phyloP scores from a whole-genome alignment of 2,329 filamentous ascomycete species.

The Alternaria sp. region DNA sequence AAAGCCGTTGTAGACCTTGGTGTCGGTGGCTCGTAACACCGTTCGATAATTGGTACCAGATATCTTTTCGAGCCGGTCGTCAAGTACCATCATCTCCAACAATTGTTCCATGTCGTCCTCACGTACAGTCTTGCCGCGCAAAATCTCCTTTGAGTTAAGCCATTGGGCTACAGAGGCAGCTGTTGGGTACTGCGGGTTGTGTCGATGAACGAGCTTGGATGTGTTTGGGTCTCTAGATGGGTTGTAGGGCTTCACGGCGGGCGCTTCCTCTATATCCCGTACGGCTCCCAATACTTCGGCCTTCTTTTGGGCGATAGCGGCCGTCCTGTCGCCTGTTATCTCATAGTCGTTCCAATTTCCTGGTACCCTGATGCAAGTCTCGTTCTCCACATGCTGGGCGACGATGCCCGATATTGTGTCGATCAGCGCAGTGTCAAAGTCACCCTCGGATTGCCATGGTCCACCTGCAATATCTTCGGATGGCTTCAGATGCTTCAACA shows the following conservation, averaged over 20 bases:
- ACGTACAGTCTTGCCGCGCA: conserved; percentile 69
- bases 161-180: conserved; percentile 78
- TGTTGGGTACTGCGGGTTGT: conserved; percentile 82
- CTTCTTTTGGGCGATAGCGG: conserved; percentile 47
- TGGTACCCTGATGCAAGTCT: conserved; percentile 71
- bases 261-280: conserved; percentile 46
- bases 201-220: conserved; percentile 59
- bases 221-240: conserved; percentile 33
- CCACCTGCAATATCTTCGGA: conserved; percentile 92
- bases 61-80: conserved; percentile 78
- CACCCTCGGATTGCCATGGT: conserved; percentile 91
- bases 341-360: conserved; percentile 53
- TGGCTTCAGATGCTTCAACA: conserved; percentile 83
- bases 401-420: conserved; percentile 76
- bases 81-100: conserved; percentile 86
- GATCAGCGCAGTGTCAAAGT: conserved; percentile 89
- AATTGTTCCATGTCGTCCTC: conserved; percentile 84
- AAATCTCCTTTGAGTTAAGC: conserved; percentile 73
- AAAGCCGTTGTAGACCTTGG: conserved; percentile 73
- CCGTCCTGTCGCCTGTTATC: conserved; percentile 44
- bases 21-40: conserved; percentile 50
- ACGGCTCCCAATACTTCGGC: conserved; percentile 39
- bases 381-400: conserved; percentile 74
- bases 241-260: conserved; percentile 34
- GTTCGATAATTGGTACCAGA: conserved; percentile 61